Evolutionary conservation across 1,284 basidiomycete genomes (phyloP), one percentile per base, ranked within the genome.

Genomic region (Apiotrichum porosum): DNA sequence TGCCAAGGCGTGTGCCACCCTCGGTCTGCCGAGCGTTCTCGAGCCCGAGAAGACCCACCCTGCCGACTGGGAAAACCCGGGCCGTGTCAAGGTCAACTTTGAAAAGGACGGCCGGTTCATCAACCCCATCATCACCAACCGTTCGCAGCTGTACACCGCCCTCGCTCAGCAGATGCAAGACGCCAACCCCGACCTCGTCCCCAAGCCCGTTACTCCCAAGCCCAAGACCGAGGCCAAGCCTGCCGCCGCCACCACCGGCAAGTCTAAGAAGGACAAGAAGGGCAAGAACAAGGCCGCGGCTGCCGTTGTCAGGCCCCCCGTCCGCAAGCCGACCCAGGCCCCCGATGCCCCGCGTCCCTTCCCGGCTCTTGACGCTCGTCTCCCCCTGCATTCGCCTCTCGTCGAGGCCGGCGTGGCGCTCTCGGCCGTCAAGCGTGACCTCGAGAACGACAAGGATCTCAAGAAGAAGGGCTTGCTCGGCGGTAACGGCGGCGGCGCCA

Each of bases 41-140:
- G 92, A 97, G 71, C 75, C 76, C 12, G 80, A 82, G 66, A 94
- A 92, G 73, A 79, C 81, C 24, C 93, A 97, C 66, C 93, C 93
- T 6, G 81, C 88, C 49, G 93, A 97, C 69, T 97, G 93, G 92
- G 91, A 88, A 66, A 97, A 97, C 67, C 90, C 90, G 0, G 90
- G 90, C 12, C 81, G 93, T 31, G 87, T 97, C 52, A 84, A 91
- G 58, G 88, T 97, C 26, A 86, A 89, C 62, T 86, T 90, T 80
- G 84, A 85, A 75, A 84, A 85, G 63, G 86, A 94, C 44, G 83
- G 88, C 0, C 76, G 77, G 51, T 78, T 84, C 13, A 67, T 88
- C 46, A 86, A 91, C 66, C 77, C 81, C 1, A 72, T 76, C 21
- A 83, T 94, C 62, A 84, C 81, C 72, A 88, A 84, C 49, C 91